These are phyloP conservation scores for Diversispora eburnea DNA, from an alignment of 192 early-diverging fungal species.

Conservation along the genomic window DNA sequence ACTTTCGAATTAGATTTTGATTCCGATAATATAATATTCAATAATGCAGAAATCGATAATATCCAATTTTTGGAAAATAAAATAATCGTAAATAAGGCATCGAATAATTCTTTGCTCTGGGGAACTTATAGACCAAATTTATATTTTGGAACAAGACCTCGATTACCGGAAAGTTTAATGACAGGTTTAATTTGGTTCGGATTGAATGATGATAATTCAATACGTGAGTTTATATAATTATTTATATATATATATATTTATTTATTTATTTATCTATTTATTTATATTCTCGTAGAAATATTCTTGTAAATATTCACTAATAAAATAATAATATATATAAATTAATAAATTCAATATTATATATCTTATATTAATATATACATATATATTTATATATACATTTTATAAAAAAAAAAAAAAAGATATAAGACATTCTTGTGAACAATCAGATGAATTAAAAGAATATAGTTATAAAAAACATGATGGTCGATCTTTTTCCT, in stretches of 20 bases:
- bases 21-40: too few species aligned
- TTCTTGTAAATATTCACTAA: too few species aligned
- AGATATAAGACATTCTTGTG: constrained; percentile 90
- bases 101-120: constrained; percentile 69
- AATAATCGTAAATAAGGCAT: constrained; percentile 8
- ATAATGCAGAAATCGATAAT: background rate
- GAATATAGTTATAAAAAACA: constrained; percentile 86
- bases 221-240: too few species aligned
- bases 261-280: too few species aligned
- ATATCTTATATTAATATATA: too few species aligned
- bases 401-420: too few species aligned
- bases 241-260: too few species aligned
- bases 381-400: too few species aligned
- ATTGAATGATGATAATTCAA: constrained; percentile 35
- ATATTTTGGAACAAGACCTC: constrained; percentile 88
- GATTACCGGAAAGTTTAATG: constrained; percentile 70
- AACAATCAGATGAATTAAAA: constrained; percentile 74
- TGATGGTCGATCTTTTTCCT: constrained; percentile 78
- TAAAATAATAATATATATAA: too few species aligned
- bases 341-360: too few species aligned
- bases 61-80: background rate
- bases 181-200: constrained; percentile 96
- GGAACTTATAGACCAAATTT: constrained; percentile 90
- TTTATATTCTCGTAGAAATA: too few species aligned
- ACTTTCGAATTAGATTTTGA: too few species aligned